Evolutionary conservation across 2,329 filamentous ascomycete genomes (phyloP), one percentile per base, ranked within the genome.

Genomic region (Verticillium klebahnii): DNA sequence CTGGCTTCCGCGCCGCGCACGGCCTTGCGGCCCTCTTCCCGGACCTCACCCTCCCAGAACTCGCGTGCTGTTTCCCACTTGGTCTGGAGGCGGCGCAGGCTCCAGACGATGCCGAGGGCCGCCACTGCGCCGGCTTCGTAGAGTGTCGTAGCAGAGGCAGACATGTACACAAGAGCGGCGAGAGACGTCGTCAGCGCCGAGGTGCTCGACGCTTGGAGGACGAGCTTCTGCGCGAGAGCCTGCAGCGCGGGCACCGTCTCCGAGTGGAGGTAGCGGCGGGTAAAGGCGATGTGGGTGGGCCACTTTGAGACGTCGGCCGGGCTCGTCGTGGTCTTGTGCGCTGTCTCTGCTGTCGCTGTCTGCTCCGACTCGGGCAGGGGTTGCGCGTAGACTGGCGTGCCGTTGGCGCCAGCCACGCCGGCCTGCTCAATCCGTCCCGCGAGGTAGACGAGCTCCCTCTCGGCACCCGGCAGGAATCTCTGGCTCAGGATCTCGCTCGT

Each of bases 361-460:
- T 32, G 34, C n/a, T 54, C 58, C 9, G 56, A 64, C 65, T 15
- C 62, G 12, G 70, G 74, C 3, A 63, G 59, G 1, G 78, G 78
- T 55, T 80, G 78, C 0, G 73, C 63, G 56, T 79, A 80, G 1
- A 61, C 17, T 4, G 60, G 61, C 7, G 61, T n/a, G 25, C 59
- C 58, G 3, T 29, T 55, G 2, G 60, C 2, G 69, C 70, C 12
- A 63, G 64, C 59, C 32, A 73, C 71, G 19, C 72, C 71, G 2
- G 76, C 73, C 64, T 80, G 88, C 19, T 85, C 82, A 68, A 96
- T 87, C 57, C 89, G 85, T 1, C 94, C 94, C 7, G 91, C 85
- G 2, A 97, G 83, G 75, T 89, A 96, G 56, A 97, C 89, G n/a
- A 92, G 84, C 60, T 88, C 89, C 68, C 89, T 88, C 74, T 97